Evolutionary conservation across 345 rosid species (phyloP).

Genomic region (Turritis glabra): DNA sequence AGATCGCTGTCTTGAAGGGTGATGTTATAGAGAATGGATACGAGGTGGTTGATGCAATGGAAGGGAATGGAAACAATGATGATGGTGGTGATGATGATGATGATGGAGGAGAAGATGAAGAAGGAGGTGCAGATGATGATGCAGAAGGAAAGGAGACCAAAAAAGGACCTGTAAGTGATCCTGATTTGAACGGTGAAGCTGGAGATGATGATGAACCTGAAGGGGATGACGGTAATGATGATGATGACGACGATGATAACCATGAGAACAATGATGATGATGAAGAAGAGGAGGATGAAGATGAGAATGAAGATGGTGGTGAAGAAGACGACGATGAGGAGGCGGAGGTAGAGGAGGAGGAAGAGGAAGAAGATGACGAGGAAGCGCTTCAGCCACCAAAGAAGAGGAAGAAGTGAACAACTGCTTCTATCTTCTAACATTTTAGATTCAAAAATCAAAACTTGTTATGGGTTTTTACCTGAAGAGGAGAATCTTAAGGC

Average conservation of each 20-base stretch:
- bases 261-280: conserved; percentile 30
- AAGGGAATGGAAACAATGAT: conserved; percentile 44
- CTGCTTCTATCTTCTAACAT: conserved; percentile 3
- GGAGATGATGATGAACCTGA: conserved; percentile 32
- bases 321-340: conserved; percentile 47
- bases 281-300: conserved; percentile 18
- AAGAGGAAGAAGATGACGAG: conserved; percentile 75
- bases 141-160: conserved; percentile 46
- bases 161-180: conserved; percentile 46
- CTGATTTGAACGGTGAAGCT: conserved; percentile 43
- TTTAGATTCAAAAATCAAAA: conserved; percentile 29
- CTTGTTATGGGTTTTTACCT: conserved; percentile 21
- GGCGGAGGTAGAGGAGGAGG: conserved; percentile 44
- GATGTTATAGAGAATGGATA: conserved; percentile 32
- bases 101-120: conserved; percentile 49
- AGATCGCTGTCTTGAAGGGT: conserved; percentile 43
- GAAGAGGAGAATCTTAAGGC: conserved; percentile 14
- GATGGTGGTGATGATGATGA: conserved; percentile 43
- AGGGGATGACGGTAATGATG: conserved; percentile 47
- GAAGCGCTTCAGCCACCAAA: conserved; percentile 89
- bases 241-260: conserved; percentile 8
- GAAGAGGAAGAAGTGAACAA: conserved; percentile 86
- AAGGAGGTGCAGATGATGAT: conserved; percentile 47
- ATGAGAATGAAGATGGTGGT: conserved; percentile 41
- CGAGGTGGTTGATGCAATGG: conserved; percentile 63